Base-by-base conservation (phyloP, 768 basidiomycete species). In the Plicaturopsis crispa region DNA sequence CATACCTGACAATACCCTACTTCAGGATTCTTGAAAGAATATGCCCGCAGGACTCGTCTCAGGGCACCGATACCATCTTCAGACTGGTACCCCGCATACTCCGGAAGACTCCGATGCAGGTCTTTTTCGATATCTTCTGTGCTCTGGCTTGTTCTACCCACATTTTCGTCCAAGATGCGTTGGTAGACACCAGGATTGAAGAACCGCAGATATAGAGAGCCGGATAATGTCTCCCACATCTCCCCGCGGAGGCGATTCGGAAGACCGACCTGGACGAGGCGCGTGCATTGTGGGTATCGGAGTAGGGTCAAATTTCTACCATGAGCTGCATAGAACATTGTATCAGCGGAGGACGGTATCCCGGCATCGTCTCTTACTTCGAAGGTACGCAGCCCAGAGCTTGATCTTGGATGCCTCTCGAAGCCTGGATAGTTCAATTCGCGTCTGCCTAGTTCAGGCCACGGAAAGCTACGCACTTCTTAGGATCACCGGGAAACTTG, bases 101-200 rank as follows among this genome's bases (percentile, higher is more conserved):
- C 96, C 0, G 96, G 96, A 40, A 99, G 64, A 65, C 89, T 92
- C 24, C 96, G 73, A 59, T 96, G 93, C 19, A 99, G 61, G 57
- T 99, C 96, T 59, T 99, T 99, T 66, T 98, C 96, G 31, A 99
- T 99, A 55, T 99, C 96, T 54, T 99, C 96, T 1, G 93, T 94
- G 47, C 90, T 90, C 6, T 85, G 85, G 35, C 72, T 90, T 16
- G 76, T 81, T 42, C 78, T 74, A 5, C 89, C 92, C 42, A 71
- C 69, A 56, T 91, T 80, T 37, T 88, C 78, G 38, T 77, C 71
- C 4, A 97, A 61, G 12, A 98, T 68, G 6, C 69, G 66, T 10
- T 77, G 70, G 55, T 96, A 99, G 38, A 74, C 72, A 6, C 91
- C 88, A 1, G 88, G 91, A 45, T 92, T 83, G 32, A 78, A 69